Conservation (phyloP, 2,329 filamentous ascomycete genomes). For the Aureobasidium vineae region DNA sequence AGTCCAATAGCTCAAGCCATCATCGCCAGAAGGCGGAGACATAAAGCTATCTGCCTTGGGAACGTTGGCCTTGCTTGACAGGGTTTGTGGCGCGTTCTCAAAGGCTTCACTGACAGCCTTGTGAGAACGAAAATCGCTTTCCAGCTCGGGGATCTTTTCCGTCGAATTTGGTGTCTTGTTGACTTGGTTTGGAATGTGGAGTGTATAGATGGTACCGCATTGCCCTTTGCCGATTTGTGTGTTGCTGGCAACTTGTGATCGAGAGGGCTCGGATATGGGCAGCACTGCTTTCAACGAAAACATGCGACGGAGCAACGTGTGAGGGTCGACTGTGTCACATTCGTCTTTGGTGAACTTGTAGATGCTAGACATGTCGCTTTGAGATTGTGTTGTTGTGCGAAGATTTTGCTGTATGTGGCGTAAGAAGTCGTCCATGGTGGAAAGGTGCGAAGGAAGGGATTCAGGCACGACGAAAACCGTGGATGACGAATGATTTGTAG, state of each 20-base stretch:
- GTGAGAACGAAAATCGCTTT: background rate
- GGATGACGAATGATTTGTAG: background rate
- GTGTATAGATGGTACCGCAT: background rate
- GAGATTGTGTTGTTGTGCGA: background rate
- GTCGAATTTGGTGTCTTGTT: background rate
- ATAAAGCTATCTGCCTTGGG: background rate
- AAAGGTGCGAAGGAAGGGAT: too few relatives aligned
- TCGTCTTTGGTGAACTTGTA: background rate
- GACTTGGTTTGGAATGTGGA: background rate
- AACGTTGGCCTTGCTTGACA: background rate
- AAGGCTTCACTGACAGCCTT: background rate
- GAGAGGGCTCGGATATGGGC: background rate
- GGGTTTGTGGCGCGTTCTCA: background rate
- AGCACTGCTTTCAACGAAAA: background rate
- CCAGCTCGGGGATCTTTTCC: background rate
- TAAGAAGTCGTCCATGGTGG: background rate
- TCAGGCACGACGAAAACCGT: background rate
- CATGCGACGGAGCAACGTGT: background rate
- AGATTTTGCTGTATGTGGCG: background rate
- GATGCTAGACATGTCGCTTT: background rate
- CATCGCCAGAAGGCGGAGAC: background rate
- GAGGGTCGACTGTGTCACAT: background rate
- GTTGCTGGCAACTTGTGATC: background rate
- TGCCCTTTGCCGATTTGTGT: slow-evolving; percentile 10
- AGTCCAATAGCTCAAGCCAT: background rate